Evolutionary conservation across 2,329 filamentous ascomycete species (phyloP).

Genomic region (Ophiostoma populinum): DNA sequence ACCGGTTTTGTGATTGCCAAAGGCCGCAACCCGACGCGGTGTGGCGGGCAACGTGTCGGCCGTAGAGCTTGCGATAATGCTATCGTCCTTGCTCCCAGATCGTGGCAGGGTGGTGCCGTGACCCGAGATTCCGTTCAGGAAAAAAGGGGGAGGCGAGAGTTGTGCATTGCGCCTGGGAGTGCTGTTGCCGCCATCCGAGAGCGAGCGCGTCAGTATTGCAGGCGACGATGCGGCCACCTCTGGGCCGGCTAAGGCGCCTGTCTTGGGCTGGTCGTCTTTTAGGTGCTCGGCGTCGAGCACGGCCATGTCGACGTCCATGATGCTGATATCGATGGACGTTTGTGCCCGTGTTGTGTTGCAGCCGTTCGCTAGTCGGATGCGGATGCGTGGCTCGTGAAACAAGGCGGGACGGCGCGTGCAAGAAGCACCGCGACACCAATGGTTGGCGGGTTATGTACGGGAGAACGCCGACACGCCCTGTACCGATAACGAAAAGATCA

Average conservation of each 20-base stretch:
- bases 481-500: too few species aligned
- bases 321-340: too few species aligned
- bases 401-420: too few species aligned
- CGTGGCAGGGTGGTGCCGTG: slow-evolving; percentile 20
- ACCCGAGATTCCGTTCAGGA: slow-evolving; percentile 23
- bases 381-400: too few species aligned
- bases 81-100: slow-evolving; percentile 50
- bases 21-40: slow-evolving; percentile 29
- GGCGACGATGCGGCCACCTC: slow-evolving; percentile 19
- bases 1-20: slow-evolving; percentile 35
- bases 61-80: slow-evolving; percentile 26
- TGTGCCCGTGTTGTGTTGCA: too few species aligned
- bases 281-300: slow-evolving; percentile 7
- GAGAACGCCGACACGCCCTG: too few species aligned
- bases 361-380: too few species aligned
- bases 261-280: slow-evolving; percentile 6
- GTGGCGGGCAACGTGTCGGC: slow-evolving; percentile 39
- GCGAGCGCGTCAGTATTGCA: slow-evolving; percentile 38
- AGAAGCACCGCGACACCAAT: too few species aligned
- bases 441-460: too few species aligned
- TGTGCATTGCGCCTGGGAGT: slow-evolving; percentile 25
- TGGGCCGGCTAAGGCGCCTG: too few species aligned
- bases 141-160: slow-evolving; percentile 40
- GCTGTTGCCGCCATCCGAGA: slow-evolving; percentile 41
- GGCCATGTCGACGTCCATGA: slow-evolving; percentile 13